Conservation (phyloP, 345 rosid genomes). For the Murraya koenigii region DNA sequence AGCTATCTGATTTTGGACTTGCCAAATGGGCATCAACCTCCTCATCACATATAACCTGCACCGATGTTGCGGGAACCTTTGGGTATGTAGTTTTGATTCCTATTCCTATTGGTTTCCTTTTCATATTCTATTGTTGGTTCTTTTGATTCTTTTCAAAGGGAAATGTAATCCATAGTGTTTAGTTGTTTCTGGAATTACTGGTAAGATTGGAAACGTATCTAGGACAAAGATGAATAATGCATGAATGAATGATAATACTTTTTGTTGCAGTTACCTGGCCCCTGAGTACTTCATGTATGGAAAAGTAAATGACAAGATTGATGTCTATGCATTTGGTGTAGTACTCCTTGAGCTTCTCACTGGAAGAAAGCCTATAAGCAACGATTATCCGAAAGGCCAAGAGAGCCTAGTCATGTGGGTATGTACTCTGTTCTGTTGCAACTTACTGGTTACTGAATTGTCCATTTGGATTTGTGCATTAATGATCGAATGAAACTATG, state of each 20-base stretch:
- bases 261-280: constrained; percentile 78
- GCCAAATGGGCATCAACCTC: constrained; percentile 72
- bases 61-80: constrained; percentile 92
- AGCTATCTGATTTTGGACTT: constrained; percentile 97
- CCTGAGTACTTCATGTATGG: constrained; percentile 98
- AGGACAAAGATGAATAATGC: constrained; percentile 27
- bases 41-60: constrained; percentile 59
- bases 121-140: background rate
- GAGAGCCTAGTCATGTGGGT: constrained; percentile 98
- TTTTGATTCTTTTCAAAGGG: background rate
- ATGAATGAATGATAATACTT: constrained; percentile 4
- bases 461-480: background rate
- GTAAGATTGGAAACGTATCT: background rate
- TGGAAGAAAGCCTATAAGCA: constrained; percentile 80
- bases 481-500: constrained; percentile 10
- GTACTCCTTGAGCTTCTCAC: constrained; percentile 94
- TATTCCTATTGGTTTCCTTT: background rate
- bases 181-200: background rate
- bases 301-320: constrained; percentile 83
- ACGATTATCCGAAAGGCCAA: constrained; percentile 62
- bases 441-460: constrained; percentile 1
- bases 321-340: constrained; percentile 92
- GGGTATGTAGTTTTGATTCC: constrained; percentile 47
- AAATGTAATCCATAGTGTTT: background rate
- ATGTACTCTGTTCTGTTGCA: constrained; percentile 25